Evolutionary conservation across 495 filamentous ascomycete species (phyloP).

Genomic region (Tuber indicum): DNA sequence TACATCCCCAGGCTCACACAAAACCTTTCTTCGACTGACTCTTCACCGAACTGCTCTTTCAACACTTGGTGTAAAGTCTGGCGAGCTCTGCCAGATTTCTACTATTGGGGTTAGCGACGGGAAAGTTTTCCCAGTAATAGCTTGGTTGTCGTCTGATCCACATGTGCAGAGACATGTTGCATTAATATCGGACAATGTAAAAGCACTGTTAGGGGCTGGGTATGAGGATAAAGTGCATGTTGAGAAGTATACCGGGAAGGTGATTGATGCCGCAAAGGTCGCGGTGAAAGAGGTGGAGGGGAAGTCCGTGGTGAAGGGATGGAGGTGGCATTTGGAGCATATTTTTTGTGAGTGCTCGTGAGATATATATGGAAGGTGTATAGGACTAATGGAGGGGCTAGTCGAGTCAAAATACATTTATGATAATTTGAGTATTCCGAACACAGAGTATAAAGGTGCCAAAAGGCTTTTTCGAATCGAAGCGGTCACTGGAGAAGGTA

Average conservation of each 20-base stretch:
- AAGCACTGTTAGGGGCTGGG: slow-evolving; percentile 21
- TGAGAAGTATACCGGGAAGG: slow-evolving; percentile 27
- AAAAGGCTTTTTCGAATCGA: slow-evolving; percentile 43
- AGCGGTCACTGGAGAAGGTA: slow-evolving; percentile 21
- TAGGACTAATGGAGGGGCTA: neutral
- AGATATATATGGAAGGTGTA: neutral
- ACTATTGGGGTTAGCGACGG: slow-evolving; percentile 4
- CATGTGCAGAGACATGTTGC: slow-evolving; percentile 33
- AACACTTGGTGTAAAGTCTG: slow-evolving; percentile 29
- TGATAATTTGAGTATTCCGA: slow-evolving; percentile 27
- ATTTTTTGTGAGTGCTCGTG: slow-evolving; percentile 47
- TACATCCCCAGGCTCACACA: slow-evolving; percentile 30
- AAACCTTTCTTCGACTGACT: slow-evolving; percentile 39
- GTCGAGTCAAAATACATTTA: slow-evolving; percentile 41
- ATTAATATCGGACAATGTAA: slow-evolving; percentile 34
- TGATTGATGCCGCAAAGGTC: slow-evolving; percentile 46
- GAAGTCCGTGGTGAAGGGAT: slow-evolving; percentile 48
- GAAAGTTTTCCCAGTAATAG: slow-evolving; percentile 24
- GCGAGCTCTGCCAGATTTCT: slow-evolving; percentile 30
- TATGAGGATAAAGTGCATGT: slow-evolving; percentile 37
- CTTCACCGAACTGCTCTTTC: slow-evolving; percentile 28
- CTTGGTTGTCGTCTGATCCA: slow-evolving; percentile 37
- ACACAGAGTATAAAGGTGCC: slow-evolving; percentile 38
- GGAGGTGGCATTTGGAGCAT: slow-evolving; percentile 60
- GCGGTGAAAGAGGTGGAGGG: slow-evolving; percentile 49